phyloP scores from a whole-genome alignment of 352 stramenopile genomes.

The Phytophthora nicotianae region DNA sequence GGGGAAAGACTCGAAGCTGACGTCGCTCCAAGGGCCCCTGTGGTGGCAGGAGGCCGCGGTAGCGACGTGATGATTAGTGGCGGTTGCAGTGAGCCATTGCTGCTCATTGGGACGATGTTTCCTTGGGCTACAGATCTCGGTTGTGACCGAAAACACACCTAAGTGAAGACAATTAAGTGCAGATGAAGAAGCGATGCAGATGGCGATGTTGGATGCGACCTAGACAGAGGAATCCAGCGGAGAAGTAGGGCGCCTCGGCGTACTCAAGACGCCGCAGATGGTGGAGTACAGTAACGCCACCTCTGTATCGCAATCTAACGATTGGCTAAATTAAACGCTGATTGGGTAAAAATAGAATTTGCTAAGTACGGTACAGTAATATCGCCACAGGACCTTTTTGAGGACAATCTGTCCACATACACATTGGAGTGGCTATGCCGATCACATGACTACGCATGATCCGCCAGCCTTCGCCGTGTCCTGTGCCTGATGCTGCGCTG shows the following conservation, averaged over 20 bases:
- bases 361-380: conserved; percentile 12
- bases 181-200: not conserved
- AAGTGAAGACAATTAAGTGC: conserved; percentile 1
- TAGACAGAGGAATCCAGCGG: conserved; percentile 2
- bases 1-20: conserved; percentile 12
- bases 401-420: conserved; percentile 17
- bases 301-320: conserved; percentile 31
- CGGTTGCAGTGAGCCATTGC: conserved; percentile 30
- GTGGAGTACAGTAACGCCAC: conserved; percentile 29
- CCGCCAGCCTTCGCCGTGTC: conserved; percentile 6
- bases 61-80: conserved; percentile 35
- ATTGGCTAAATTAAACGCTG: conserved; percentile 14
- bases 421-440: conserved; percentile 10
- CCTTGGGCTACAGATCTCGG: conserved; percentile 8
- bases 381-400: conserved; percentile 9
- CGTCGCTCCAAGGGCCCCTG: not conserved
- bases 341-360: conserved; percentile 36
- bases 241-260: conserved; percentile 7
- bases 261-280: conserved; percentile 9
- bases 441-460: conserved; percentile 39
- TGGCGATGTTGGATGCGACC: not conserved
- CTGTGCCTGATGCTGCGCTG: conserved; percentile 7
- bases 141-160: not conserved
- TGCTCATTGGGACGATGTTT: conserved; percentile 30
- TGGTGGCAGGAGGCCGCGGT: conserved; percentile 29